Evolutionary conservation across 495 filamentous ascomycete genomes (phyloP).

Genomic region (Paragyromitra xinjiangensis): DNA sequence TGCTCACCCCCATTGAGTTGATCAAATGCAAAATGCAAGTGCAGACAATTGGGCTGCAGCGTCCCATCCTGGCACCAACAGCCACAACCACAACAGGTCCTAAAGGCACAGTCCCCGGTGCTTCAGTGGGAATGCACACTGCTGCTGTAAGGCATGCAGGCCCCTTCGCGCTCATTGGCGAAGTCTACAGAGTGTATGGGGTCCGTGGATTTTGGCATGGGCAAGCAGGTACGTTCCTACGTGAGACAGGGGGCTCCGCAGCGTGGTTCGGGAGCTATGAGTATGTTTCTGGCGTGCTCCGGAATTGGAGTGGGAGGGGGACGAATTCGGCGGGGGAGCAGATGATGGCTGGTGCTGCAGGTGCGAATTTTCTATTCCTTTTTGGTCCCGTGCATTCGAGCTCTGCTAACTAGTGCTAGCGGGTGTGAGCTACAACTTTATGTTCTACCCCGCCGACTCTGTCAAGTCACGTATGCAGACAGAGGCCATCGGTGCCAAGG

Average conservation of each 20-base stretch:
- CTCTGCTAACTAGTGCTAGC: conserved; percentile 57
- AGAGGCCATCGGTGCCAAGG: conserved; percentile 67
- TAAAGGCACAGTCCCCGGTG: conserved; percentile 53
- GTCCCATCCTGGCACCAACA: conserved; percentile 59
- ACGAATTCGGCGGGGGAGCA: conserved; percentile 46
- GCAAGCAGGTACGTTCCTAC: conserved; percentile 89
- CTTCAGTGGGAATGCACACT: conserved; percentile 51
- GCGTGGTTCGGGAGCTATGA: conserved; percentile 98
- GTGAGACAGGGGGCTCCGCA: conserved; percentile 90
- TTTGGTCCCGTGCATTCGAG: background rate
- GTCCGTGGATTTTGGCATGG: conserved; percentile 92
- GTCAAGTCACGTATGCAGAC: conserved; percentile 98
- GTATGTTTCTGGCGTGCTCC: conserved; percentile 74
- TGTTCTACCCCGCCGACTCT: conserved; percentile 96
- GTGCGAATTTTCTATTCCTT: conserved; percentile 27
- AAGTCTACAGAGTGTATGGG: conserved; percentile 82
- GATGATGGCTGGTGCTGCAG: conserved; percentile 56
- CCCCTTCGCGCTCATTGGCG: conserved; percentile 71
- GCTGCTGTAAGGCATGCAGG: conserved; percentile 60
- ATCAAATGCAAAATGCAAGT: conserved; percentile 99
- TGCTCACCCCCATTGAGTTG: conserved; percentile 94
- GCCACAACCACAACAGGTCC: conserved; percentile 37
- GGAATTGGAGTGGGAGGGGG: conserved; percentile 57
- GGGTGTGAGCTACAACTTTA: conserved; percentile 92
- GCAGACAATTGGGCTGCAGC: conserved; percentile 48